These are phyloP conservation scores for Vanrija sp. DNA, from an alignment of 1,284 basidiomycete species.

Conservation along the genomic window DNA sequence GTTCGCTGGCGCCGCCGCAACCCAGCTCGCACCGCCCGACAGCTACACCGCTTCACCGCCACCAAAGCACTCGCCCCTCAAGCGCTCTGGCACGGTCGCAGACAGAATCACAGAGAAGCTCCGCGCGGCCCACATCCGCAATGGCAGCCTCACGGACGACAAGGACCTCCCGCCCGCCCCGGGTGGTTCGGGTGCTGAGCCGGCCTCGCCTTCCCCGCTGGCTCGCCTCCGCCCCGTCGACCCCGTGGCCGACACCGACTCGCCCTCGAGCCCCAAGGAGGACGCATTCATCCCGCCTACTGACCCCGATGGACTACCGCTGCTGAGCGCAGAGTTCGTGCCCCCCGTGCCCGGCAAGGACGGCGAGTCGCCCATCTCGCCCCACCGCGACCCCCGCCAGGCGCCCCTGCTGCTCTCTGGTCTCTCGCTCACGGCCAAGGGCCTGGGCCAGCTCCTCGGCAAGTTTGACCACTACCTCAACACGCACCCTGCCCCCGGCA, in stretches of 20 bases:
- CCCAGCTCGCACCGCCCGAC: slow-evolving; percentile 54
- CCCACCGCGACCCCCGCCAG: slow-evolving; percentile 19
- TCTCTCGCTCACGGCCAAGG: slow-evolving; percentile 60
- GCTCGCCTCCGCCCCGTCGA: slow-evolving; percentile 10
- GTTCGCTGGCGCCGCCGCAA: slow-evolving; percentile 62
- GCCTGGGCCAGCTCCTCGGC: slow-evolving; percentile 63
- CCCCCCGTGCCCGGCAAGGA: slow-evolving; percentile 16
- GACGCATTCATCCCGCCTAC: slow-evolving; percentile 42
- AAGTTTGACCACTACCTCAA: slow-evolving; percentile 49
- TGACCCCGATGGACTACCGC: slow-evolving; percentile 35
- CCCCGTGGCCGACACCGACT: slow-evolving; percentile 5
- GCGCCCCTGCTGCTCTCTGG: slow-evolving; percentile 68
- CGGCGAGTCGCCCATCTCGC: slow-evolving; percentile 3
- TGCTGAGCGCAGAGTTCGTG: slow-evolving; percentile 16
- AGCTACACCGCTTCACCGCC: slow-evolving; percentile 72
- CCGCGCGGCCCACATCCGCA: slow-evolving; percentile 33
- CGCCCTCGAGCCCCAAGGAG: slow-evolving; percentile 34
- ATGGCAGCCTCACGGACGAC: too few species aligned
- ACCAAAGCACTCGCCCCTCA: slow-evolving; percentile 43
- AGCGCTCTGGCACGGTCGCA: slow-evolving; percentile 43
- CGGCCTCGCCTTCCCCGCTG: neutral
- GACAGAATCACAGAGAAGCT: slow-evolving; percentile 49
- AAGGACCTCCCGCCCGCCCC: too few species aligned
- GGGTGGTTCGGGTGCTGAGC: slow-evolving; percentile 5
- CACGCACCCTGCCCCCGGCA: slow-evolving; percentile 37